Base-by-base conservation (phyloP, 1,284 basidiomycete genomes). In the Xerocomus nothofagi region DNA sequence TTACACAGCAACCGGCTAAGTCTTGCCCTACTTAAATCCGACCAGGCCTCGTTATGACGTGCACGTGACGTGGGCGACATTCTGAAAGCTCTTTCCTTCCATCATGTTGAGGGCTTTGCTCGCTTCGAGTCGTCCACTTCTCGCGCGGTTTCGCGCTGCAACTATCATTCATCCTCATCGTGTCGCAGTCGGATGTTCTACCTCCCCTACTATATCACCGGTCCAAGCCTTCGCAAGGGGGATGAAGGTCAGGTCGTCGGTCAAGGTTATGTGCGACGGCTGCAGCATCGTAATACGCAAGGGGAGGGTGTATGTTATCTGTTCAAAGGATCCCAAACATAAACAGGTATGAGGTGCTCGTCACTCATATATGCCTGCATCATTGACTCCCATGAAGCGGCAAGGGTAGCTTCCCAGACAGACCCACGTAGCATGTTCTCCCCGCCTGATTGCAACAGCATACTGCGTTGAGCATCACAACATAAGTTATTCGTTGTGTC, bases 221-320 rank as follows among this genome's bases (percentile, higher is more conserved):
- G 61, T 57, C 47, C 70, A 71, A 17, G 55, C 70, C 9, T 63
- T 81, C 18, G 67, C 77, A 24, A 75, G 95, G 57, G 93, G 93
- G 34, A 97, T 98, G 91, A 99, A 98, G 78, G 95, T 99, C 49
- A 84, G 95, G 53, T 89, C 90, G 27, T 93, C 92, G 8, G 91
- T 98, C 59, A 98, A 97, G 75, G 76, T 82, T 51, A 88, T 94
- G 80, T 96, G 93, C 69, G 91, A 93, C 56, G 91, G 91, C 12
- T 96, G 93, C 71, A 85, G 79, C 56, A 74, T 95, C 39, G 93
- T 95, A 21, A 80, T 79, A 67, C 74, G 96, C 62, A 96, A 98
- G 68, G 94, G 94, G 41, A 82, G 91, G 60, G 81, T 98, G 38
- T 98, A 96, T 72, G 86, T 98, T 38, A 84, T 98, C 38, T 99